A percentile compares a stretch with the other conserved stretches of the same genome.
Conservation (phyloP, 2,329 filamentous ascomycete genomes). For the Fusarium sp. region DNA sequence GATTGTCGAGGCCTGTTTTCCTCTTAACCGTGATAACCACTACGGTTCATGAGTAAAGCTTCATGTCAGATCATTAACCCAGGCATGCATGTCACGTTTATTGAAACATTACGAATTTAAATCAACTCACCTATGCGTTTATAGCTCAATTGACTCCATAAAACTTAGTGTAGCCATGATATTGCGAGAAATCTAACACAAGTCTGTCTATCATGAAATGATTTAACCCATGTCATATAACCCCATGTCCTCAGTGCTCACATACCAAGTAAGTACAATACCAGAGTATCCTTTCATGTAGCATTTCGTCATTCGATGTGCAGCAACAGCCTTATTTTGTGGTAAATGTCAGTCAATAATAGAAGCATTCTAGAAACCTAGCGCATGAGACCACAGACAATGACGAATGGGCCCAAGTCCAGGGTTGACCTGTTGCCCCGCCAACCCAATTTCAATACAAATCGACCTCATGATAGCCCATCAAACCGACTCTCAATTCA, state of each 20-base stretch:
- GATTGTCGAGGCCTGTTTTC: background rate
- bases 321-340: background rate
- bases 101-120: background rate
- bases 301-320: too few relatives aligned
- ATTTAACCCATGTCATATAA: background rate
- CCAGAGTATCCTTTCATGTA: background rate
- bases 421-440: constrained; percentile 34
- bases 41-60: background rate
- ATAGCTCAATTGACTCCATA: background rate
- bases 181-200: background rate
- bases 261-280: background rate
- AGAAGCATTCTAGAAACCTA: constrained; percentile 10
- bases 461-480: constrained; percentile 2
- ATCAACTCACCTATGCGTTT: background rate
- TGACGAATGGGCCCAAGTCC: background rate
- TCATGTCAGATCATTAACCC: background rate
- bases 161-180: background rate
- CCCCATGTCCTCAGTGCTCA: background rate
- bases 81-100: background rate
- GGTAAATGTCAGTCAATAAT: background rate
- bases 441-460: constrained; percentile 36
- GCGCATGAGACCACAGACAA: background rate
- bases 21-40: background rate
- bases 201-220: background rate
- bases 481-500: background rate